Evolutionary conservation across 495 filamentous ascomycete genomes (phyloP).

Genomic region (Hypoxylon subgilvum): DNA sequence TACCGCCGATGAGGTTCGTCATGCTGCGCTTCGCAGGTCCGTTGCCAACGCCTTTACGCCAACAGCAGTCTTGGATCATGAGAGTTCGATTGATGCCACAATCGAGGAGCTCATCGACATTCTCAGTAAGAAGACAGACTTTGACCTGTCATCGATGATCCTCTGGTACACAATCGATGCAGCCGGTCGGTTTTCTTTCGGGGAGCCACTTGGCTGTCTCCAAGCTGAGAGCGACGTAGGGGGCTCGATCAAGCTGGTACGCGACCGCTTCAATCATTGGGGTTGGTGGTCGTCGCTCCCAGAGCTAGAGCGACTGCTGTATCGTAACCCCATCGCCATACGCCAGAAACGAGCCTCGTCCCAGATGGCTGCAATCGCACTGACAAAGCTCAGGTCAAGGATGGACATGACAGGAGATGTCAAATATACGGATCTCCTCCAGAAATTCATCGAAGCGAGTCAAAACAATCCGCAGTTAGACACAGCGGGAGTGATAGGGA

Average conservation of each 20-base stretch:
- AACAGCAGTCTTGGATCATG: constrained; percentile 33
- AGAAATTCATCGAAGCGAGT: constrained; percentile 36
- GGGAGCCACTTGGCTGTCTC: constrained; percentile 33
- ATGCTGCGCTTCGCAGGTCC: constrained; percentile 34
- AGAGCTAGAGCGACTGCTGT: constrained; percentile 33
- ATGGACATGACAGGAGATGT: background rate
- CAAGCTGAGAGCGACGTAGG: constrained; percentile 30
- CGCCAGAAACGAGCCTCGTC: constrained; percentile 17
- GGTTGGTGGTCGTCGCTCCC: constrained; percentile 37
- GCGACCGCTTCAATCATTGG: constrained; percentile 39
- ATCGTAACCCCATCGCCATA: constrained; percentile 37
- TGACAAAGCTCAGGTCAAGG: constrained; percentile 24
- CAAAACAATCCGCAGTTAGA: constrained; percentile 39
- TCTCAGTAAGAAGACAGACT: constrained; percentile 15
- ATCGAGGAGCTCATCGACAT: constrained; percentile 26
- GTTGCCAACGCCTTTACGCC: constrained; percentile 42
- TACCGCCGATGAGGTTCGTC: constrained; percentile 32
- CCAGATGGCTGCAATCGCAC: constrained; percentile 16
- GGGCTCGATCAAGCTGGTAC: constrained; percentile 32
- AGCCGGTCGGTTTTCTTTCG: constrained; percentile 36
- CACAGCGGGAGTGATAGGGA: constrained; percentile 44
- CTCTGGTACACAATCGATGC: constrained; percentile 39
- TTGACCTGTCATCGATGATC: constrained; percentile 27
- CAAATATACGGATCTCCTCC: constrained; percentile 23
- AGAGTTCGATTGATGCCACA: constrained; percentile 33